Evolutionary conservation across 1,139 yeast species (phyloP), one percentile per base, ranked within the genome.

Genomic region (Lodderomyces margitis): DNA sequence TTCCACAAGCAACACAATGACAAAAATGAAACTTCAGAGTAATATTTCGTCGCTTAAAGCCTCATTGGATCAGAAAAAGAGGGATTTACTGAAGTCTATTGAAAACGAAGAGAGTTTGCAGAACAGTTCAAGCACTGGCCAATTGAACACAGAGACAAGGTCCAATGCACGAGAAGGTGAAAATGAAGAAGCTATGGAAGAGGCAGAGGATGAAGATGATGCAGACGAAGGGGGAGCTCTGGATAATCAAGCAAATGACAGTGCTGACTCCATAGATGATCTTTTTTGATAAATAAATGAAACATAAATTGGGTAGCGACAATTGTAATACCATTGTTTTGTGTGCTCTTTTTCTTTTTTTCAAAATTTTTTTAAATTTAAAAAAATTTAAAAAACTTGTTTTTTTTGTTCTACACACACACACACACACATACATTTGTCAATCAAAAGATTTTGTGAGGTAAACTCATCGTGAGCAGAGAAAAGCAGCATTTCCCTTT

Each of bases 1-100:
- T 14, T 83, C 83, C 44, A 91, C 95, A 2, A 80, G 91, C 14
- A 89, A 89, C 59, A 91, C 91, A 54, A 84, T 92, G 68, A 75
- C 92, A 80, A 82, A 84, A 59, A 87, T 85, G 64, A 83, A 97
- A 65, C 86, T 89, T 59, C 77, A 84, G 54, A 94, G 86, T 51
- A 88, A 87, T 42, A 85, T 88, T 45, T 77, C 76, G 46, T 83
- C 91, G 45, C 74, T 94, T 54, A 84, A 82, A 61, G 82, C 83
- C 39, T 96, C 94, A 50, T 73, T 91, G 46, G 96, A 89, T 44
- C 75, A 80, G 56, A 92, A 92, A 70, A 80, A 79, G 65, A 73
- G 85, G 45, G 92, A 86, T 56, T 71, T 91, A 53, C 61, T 63
- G 36, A 66, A 62, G 48, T 51, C 63, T 21, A 44, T 58, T 21